These are phyloP conservation scores for Calonectria pauciramosa DNA, from an alignment of 2,329 filamentous ascomycete genomes.

Conservation along the genomic window DNA sequence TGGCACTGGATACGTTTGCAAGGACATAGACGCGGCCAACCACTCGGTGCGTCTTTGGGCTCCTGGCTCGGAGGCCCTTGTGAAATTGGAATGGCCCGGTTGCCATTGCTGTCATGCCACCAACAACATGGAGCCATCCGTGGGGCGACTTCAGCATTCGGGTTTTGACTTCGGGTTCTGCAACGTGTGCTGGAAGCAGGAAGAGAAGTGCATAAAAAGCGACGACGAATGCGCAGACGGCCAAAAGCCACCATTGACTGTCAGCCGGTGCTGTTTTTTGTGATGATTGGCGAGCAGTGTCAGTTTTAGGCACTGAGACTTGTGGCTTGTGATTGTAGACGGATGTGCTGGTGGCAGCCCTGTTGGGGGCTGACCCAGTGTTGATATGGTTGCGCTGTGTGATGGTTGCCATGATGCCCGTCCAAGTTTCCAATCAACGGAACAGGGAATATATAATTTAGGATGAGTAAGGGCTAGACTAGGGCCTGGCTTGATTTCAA, in stretches of 20 bases:
- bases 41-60: background rate
- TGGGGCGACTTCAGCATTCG: background rate
- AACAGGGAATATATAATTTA: too few species aligned
- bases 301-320: too few species aligned
- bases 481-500: background rate
- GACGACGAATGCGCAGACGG: background rate
- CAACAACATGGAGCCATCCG: background rate
- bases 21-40: background rate
- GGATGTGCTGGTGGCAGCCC: too few species aligned
- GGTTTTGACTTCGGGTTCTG: background rate
- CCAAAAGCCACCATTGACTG: background rate
- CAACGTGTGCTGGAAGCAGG: background rate
- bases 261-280: background rate
- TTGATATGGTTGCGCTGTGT: background rate
- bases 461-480: background rate
- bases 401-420: background rate
- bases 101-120: background rate
- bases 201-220: background rate
- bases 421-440: background rate
- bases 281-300: background rate
- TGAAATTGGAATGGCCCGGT: constrained; percentile 3
- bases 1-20: background rate
- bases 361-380: background rate
- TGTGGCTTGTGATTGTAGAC: background rate
- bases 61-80: background rate